Conservation (phyloP, 805 yeast genomes). For the Ogataea methylovora region DNA sequence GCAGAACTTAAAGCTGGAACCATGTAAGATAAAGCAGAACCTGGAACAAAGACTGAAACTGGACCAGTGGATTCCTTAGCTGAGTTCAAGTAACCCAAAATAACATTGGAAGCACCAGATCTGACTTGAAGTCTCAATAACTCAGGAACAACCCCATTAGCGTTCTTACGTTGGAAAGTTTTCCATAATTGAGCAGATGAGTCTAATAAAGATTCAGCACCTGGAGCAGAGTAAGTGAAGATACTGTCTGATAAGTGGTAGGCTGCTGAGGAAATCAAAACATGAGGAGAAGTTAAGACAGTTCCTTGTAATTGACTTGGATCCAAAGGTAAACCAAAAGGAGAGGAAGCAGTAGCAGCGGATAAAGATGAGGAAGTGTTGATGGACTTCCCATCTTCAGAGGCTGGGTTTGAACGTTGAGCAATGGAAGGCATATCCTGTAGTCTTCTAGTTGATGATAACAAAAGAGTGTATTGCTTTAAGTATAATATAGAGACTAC, state of each 20-base stretch:
- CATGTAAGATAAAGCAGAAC: constrained; percentile 63
- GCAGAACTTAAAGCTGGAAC: constrained; percentile 44
- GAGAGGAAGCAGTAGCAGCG: constrained; percentile 35
- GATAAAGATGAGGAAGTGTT: constrained; percentile 22
- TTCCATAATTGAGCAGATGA: constrained; percentile 56
- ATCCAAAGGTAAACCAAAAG: constrained; percentile 58
- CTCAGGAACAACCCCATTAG: constrained; percentile 51
- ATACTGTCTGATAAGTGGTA: constrained; percentile 44
- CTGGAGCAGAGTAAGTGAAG: constrained; percentile 64
- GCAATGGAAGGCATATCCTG: constrained; percentile 20
- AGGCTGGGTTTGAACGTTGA: constrained; percentile 8
- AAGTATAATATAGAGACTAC: no score
- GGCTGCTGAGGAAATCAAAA: constrained; percentile 46
- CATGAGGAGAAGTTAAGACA: constrained; percentile 46
- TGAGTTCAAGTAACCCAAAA: constrained; percentile 58
- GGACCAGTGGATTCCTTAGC: constrained; percentile 10
- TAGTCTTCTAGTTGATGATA: no score
- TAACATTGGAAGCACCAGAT: constrained; percentile 74
- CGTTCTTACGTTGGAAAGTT: constrained; percentile 40
- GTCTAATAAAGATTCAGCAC: constrained; percentile 55
- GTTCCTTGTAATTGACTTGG: constrained; percentile 42
- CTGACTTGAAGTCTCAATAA: constrained; percentile 62
- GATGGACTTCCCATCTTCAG: constrained; percentile 14
- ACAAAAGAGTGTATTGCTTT: no score
- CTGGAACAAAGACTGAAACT: constrained; percentile 46